Conservation (phyloP, 306 rosid species). For the Sechiopsis laciniata region DNA sequence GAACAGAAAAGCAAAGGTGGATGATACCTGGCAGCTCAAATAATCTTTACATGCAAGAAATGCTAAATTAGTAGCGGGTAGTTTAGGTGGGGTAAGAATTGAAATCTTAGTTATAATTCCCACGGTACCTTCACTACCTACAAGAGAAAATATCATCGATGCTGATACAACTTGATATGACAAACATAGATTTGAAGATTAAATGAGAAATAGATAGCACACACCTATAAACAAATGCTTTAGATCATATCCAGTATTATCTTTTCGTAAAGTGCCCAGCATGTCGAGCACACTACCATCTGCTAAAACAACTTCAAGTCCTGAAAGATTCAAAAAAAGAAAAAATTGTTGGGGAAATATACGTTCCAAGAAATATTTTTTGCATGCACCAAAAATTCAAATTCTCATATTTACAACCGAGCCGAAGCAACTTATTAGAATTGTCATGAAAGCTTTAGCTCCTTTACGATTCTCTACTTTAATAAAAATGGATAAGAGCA, state of each 20-base stretch:
- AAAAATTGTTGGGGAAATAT: conserved; percentile 26
- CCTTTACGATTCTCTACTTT: background rate
- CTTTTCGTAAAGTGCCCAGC: conserved; percentile 87
- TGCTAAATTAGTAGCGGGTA: conserved; percentile 70
- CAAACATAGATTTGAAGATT: conserved; percentile 14
- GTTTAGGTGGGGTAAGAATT: conserved; percentile 82
- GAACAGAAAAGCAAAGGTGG: background rate
- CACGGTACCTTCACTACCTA: conserved; percentile 98
- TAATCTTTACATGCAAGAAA: conserved; percentile 82
- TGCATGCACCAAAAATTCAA: background rate
- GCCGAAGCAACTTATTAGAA: background rate
- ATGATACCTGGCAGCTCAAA: conserved; percentile 65
- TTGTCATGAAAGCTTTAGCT: conserved; percentile 3
- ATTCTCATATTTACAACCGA: background rate
- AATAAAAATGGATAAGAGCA: background rate
- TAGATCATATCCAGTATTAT: conserved; percentile 90
- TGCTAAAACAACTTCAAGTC: conserved; percentile 88
- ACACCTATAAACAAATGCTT: conserved; percentile 93
- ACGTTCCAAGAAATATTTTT: background rate
- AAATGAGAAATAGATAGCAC: conserved; percentile 15
- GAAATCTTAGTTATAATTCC: conserved; percentile 93
- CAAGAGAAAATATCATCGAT: conserved; percentile 26
- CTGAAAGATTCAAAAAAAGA: conserved; percentile 39
- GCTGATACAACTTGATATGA: conserved; percentile 22
- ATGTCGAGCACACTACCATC: conserved; percentile 84